Conservation (phyloP, 805 yeast genomes). For the Candida lessepsii region DNA sequence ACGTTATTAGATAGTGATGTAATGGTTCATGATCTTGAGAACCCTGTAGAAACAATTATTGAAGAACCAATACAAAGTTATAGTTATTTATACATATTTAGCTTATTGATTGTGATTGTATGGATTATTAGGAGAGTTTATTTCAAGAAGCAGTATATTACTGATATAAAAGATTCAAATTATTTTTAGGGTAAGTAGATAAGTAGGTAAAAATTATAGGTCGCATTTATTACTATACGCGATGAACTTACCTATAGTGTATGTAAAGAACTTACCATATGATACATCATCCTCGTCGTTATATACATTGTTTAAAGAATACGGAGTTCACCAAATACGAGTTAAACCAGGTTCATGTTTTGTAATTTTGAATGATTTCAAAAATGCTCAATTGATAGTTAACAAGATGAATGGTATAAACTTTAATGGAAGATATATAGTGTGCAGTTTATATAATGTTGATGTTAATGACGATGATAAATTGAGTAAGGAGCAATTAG, state of each 20-base stretch:
- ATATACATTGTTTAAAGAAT: slow-evolving; percentile 52
- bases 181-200: slow-evolving; percentile 15
- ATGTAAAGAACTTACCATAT: slow-evolving; percentile 59
- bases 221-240: background rate
- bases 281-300: slow-evolving; percentile 45
- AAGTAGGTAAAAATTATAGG: background rate
- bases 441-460: slow-evolving; percentile 47
- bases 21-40: slow-evolving; percentile 10
- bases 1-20: slow-evolving; percentile 11
- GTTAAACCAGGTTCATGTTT: slow-evolving; percentile 38
- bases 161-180: slow-evolving; percentile 25
- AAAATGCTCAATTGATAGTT: slow-evolving; percentile 49
- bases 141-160: slow-evolving; percentile 22
- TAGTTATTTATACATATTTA: slow-evolving; percentile 9
- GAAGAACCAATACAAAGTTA: slow-evolving; percentile 13
- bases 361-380: slow-evolving; percentile 49
- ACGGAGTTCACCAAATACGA: slow-evolving; percentile 58
- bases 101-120: slow-evolving; percentile 10
- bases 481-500: slow-evolving; percentile 26
- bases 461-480: slow-evolving; percentile 25
- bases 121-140: slow-evolving; percentile 17
- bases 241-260: slow-evolving; percentile 42
- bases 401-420: slow-evolving; percentile 61
- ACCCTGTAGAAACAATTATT: slow-evolving; percentile 13
- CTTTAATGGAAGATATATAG: slow-evolving; percentile 56